Evolutionary conservation across 2,329 filamentous ascomycete species (phyloP), one percentile per base, ranked within the genome.

Genomic region (Paraconiothyrium brasiliense): DNA sequence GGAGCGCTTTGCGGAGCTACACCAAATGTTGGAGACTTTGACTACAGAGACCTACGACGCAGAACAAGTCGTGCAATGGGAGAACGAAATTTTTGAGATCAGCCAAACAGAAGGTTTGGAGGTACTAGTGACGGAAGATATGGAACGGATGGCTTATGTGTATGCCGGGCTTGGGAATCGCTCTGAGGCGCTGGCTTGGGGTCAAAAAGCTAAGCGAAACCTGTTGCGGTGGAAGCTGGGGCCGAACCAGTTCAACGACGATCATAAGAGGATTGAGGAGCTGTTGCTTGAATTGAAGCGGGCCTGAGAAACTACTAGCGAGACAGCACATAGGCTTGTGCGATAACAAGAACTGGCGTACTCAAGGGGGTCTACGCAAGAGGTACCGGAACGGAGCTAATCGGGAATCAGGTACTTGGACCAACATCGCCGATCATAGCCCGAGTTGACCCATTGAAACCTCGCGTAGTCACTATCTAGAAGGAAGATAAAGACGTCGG

Each of bases 71-170:
- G 57, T 72, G 20, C 64, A 55, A 2, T 72, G 70, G 70, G 70
- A 72, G 49, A 66, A 68, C 34, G 68, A 72, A 46, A 51, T 71
- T 2, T 63, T 72, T 24, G 67, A 67, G 30, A 62, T 72, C 56
- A 65, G 65, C 55, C 55, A 60, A 14, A 62, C 50, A 20, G 70
- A 72, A 46, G 69, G 69, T 4, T 55, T 72, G 30, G 69, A 69
- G 20, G 57, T 62, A 27, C 35, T 72, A 57, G 49, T 71, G 9
- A 68, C 69, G 10, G 64, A 61, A 24, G 70, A 72, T 44, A 64
- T 69, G 41, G 70, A 72, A 57, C 66, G 70, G 49, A 51, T 72
- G 60, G 69, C 69, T n/a, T 72, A 72, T 57, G 68, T 71, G 24
- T 68, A 72, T 59, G 63, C 66, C 11, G 66, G 67, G 13, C 58